These are phyloP conservation scores for Thecaphora thlaspeos DNA, from an alignment of 1,284 basidiomycete genomes.

Conservation along the genomic window DNA sequence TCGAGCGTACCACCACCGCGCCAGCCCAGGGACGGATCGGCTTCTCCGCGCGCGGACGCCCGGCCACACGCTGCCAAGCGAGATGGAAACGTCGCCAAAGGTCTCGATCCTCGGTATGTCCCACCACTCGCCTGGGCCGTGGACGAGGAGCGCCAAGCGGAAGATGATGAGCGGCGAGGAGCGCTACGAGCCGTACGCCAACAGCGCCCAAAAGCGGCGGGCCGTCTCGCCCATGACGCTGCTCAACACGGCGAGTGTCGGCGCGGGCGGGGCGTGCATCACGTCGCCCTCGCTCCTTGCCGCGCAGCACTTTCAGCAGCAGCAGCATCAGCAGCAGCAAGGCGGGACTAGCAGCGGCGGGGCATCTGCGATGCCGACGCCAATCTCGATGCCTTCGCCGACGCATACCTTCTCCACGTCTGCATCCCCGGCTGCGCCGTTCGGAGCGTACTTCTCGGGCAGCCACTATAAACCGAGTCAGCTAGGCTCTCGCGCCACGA, in stretches of 20 bases:
- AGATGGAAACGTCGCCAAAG: neutral
- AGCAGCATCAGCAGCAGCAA: too few relatives aligned
- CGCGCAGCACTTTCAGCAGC: neutral
- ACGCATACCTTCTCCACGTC: conserved; percentile 5
- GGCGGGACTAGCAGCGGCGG: too few relatives aligned
- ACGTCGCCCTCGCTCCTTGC: conserved; percentile 3
- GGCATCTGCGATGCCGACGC: conserved; percentile 9
- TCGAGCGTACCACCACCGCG: neutral
- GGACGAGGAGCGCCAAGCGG: conserved; percentile 10
- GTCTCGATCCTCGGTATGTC: conserved; percentile 12
- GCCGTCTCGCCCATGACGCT: conserved; percentile 39
- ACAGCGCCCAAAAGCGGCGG: conserved; percentile 26
- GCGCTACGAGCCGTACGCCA: conserved; percentile 33
- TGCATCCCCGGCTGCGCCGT: conserved; percentile 1
- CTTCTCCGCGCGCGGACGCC: neutral
- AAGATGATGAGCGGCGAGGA: conserved; percentile 32
- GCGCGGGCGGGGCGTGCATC: neutral
- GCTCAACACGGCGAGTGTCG: conserved; percentile 9
- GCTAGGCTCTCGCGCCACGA: conserved; percentile 1
- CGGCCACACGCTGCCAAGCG: neutral
- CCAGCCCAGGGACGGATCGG: conserved; percentile 1
- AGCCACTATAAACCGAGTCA: neutral
- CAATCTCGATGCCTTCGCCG: conserved; percentile 21
- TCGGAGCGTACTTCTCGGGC: conserved; percentile 1
- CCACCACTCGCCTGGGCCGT: conserved; percentile 9